phyloP scores from a whole-genome alignment of 2,329 filamentous ascomycete genomes.

The Keithomyces neogunnii region DNA sequence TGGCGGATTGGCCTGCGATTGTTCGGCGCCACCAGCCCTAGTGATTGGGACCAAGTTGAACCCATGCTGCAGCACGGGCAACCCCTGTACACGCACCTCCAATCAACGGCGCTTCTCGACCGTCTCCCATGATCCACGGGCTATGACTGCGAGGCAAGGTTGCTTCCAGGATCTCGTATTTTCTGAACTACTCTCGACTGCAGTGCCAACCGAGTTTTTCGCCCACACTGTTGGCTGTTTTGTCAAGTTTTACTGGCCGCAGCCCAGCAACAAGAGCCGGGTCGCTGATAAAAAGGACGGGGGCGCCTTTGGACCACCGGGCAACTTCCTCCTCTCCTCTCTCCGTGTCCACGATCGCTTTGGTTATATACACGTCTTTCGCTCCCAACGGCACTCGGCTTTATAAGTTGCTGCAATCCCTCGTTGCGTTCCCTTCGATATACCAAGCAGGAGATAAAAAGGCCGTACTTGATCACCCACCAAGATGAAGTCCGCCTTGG shows the following conservation, averaged over 20 bases:
- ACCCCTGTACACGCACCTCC: conserved; percentile 2
- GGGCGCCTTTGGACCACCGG: neutral
- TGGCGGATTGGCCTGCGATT: conserved; percentile 1
- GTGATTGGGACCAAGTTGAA: neutral
- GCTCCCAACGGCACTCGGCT: conserved; percentile 3
- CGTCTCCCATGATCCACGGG: neutral
- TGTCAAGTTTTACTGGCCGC: neutral
- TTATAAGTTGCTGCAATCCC: neutral
- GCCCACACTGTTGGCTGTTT: neutral
- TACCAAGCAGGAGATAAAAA: neutral
- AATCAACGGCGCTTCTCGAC: conserved; percentile 1
- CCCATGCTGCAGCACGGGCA: neutral
- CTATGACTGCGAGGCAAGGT: conserved; percentile 9
- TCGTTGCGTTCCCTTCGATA: conserved; percentile 15
- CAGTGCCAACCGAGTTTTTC: neutral
- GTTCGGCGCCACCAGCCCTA: conserved; percentile 1
- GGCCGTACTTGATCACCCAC: neutral
- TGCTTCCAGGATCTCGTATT: conserved; percentile 12
- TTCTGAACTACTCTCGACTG: neutral
- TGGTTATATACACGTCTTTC: conserved; percentile 1
- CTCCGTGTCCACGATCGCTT: conserved; percentile 1
- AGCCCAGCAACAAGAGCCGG: neutral
- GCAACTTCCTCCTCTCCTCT: neutral
- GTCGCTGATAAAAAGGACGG: conserved; percentile 3
- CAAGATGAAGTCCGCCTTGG: conserved; percentile 24